Base-by-base conservation (phyloP, 306 rosid species). In the Vigna trinervia region DNA sequence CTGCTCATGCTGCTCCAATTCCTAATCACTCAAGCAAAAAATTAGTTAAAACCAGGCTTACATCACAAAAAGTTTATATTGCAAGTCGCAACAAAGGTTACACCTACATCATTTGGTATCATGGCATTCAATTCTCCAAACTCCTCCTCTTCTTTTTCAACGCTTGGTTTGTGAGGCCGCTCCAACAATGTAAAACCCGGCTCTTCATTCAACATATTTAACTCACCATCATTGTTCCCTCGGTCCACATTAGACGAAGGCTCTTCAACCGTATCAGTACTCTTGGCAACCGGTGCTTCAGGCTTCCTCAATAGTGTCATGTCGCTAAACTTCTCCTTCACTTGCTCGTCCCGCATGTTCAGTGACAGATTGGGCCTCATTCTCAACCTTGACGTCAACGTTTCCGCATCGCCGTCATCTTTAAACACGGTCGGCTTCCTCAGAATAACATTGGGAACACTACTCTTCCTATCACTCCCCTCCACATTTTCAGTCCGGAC, bases 271-370 rank as follows among this genome's bases (percentile, higher is more conserved):
- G 51, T 12, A 63, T 74, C 85, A 22, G 28, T 34, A 78, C 48
- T 69, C 58, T 87, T 58, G 19, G 73, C 71, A 76, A 67, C 79
- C 20, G 76, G 23, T 4, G 81, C 87, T 71, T 83, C 91, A 0
- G 98, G 99, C 87, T 96, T 96, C 74, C 90, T 88, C 88, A 96
- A 88, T 14, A 96, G 75, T 0, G 90, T 85, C 97, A 96, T 92
- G 70, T 92, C 90, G 78, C 91, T 88, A 81, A 92, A 96, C 79
- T 54, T 84, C 22, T 87, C 97, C 83, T 88, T 87, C 34, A 72
- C 81, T 13, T 59, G 86, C 62, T 43, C 83, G 71, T 71, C 66
- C 76, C 67, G 74, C 93, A 90, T 90, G 69, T 73, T 81, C 67
- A 92, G 64, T 0, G 90, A 83, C 82, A 92, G 87, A 87, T 96